A percentile compares a stretch with the other conserved stretches of the same genome.
Evolutionary conservation across 2,329 filamentous ascomycete genomes (phyloP).

Genomic region (Aspergillus tanneri): DNA sequence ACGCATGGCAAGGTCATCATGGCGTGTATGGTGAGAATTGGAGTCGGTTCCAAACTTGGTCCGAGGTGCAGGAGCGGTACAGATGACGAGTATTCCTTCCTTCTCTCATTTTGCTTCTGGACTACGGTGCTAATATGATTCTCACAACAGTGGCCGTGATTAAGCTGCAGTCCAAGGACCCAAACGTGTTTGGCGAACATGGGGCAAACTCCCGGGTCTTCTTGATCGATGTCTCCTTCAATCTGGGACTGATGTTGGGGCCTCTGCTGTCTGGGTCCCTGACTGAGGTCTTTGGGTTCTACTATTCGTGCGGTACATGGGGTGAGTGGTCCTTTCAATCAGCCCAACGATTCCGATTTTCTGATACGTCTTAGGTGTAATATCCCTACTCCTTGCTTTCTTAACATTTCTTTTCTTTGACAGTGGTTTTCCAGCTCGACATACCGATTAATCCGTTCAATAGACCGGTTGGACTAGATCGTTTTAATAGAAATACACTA

Average conservation of each 20-base stretch:
- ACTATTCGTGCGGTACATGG: slow-evolving; percentile 15
- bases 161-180: slow-evolving; percentile 19
- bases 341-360: background rate
- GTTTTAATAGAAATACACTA: too few relatives aligned
- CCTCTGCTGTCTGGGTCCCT: slow-evolving; percentile 23
- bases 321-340: slow-evolving; percentile 9
- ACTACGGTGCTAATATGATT: background rate
- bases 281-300: slow-evolving; percentile 21
- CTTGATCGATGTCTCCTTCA: slow-evolving; percentile 23
- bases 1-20: slow-evolving; percentile 21
- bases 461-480: too few relatives aligned
- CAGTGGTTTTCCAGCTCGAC: background rate
- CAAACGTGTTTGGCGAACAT: slow-evolving; percentile 26
- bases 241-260: slow-evolving; percentile 24
- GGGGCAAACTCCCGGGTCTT: slow-evolving; percentile 27
- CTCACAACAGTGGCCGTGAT: slow-evolving; percentile 19
- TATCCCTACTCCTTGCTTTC: background rate
- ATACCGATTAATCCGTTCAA: too few relatives aligned
- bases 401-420: background rate
- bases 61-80: slow-evolving; percentile 27
- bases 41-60: slow-evolving; percentile 21
- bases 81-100: slow-evolving; percentile 26
- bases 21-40: slow-evolving; percentile 18
- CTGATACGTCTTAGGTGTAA: background rate
- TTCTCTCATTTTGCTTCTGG: background rate